phyloP scores from a whole-genome alignment of 495 filamentous ascomycete species.

The Hypoxylon perforatum region DNA sequence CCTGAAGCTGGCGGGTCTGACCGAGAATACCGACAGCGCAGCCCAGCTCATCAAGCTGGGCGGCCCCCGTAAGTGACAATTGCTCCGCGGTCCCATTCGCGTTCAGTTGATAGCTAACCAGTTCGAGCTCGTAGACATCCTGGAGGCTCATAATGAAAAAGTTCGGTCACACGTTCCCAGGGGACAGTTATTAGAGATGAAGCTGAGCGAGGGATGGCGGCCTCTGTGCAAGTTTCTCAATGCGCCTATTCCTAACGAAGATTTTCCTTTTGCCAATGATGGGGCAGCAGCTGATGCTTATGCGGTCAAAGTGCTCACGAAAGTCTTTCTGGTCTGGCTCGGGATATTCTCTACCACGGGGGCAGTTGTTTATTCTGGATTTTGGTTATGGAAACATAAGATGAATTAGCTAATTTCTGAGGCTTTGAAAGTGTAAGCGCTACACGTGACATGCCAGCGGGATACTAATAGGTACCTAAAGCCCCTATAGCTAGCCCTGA shows the following conservation, averaged over 20 bases:
- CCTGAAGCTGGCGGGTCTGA: conserved; percentile 33
- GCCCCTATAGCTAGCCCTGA: too few relatives aligned
- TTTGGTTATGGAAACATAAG: conserved; percentile 12
- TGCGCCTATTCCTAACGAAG: conserved; percentile 51
- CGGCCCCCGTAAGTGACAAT: conserved; percentile 35
- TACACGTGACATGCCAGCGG: too few relatives aligned
- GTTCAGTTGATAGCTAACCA: not conserved
- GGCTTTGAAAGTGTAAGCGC: too few relatives aligned
- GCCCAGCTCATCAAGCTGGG: conserved; percentile 31
- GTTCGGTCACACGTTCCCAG: conserved; percentile 53
- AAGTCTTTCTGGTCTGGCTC: conserved; percentile 25
- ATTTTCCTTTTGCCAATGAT: conserved; percentile 50
- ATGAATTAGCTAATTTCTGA: too few relatives aligned
- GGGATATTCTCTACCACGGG: conserved; percentile 23
- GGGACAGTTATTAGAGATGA: conserved; percentile 54
- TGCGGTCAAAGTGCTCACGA: conserved; percentile 22
- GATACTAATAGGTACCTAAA: too few relatives aligned
- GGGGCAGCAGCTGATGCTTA: conserved; percentile 33
- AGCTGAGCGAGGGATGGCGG: conserved; percentile 56
- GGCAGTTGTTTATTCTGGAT: conserved; percentile 13
- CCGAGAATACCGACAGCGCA: conserved; percentile 15
- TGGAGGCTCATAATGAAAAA: conserved; percentile 22
- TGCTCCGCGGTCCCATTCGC: not conserved
- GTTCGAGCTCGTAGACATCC: conserved; percentile 9
- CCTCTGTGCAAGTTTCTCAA: conserved; percentile 56